phyloP scores from a whole-genome alignment of 148 eudicot genomes.

The Chenopodium quinoa region DNA sequence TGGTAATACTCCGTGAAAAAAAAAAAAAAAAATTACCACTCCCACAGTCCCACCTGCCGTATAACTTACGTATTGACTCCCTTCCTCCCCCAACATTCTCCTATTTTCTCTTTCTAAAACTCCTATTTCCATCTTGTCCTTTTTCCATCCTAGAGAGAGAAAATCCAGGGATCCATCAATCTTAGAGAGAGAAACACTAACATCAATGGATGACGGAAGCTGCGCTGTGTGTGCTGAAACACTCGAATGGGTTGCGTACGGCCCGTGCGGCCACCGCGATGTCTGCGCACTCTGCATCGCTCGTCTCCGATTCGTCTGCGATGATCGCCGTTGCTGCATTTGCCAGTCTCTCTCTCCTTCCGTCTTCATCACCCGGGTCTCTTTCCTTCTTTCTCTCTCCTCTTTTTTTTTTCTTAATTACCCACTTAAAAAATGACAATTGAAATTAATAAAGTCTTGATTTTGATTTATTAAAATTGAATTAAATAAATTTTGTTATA shows the following conservation, averaged over 20 bases:
- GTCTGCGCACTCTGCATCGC: constrained; percentile 81
- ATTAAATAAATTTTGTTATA: too few relatives aligned
- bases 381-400: neutral
- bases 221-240: constrained; percentile 86
- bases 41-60: too few relatives aligned
- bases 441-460: neutral
- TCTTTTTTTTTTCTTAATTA: neutral
- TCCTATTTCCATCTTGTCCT: neutral
- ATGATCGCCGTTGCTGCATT: constrained; percentile 79
- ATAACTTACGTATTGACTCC: neutral
- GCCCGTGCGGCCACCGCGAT: constrained; percentile 75
- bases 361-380: constrained; percentile 80
- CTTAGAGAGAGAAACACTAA: neutral
- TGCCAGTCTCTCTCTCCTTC: constrained; percentile 57
- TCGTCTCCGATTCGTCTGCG: constrained; percentile 81
- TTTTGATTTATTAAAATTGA: neutral
- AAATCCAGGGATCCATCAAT: neutral
- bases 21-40: too few relatives aligned
- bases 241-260: constrained; percentile 80
- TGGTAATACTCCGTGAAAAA: too few relatives aligned
- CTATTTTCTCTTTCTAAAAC: neutral
- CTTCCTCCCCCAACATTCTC: neutral
- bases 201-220: constrained; percentile 15
- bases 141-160: neutral
- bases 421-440: neutral